Evolutionary conservation across 1,284 basidiomycete genomes (phyloP).

Genomic region (Ceratobasidium sp.): DNA sequence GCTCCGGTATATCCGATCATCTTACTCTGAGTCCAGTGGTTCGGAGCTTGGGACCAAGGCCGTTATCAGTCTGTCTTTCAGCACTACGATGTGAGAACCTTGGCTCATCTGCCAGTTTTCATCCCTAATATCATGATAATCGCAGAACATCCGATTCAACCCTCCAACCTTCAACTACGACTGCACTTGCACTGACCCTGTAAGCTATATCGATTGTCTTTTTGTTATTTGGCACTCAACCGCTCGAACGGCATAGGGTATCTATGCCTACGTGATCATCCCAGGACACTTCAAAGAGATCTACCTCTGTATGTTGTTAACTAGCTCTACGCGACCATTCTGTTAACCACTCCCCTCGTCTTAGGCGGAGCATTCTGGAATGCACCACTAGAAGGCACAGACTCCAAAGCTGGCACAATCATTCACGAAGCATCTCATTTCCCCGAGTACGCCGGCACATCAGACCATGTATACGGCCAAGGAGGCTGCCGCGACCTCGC

Average conservation of each 20-base stretch:
- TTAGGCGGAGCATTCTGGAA: constrained; percentile 47
- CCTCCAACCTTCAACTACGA: constrained; percentile 43
- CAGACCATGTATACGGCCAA: constrained; percentile 44
- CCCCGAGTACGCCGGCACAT: constrained; percentile 43
- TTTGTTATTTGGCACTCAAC: not conserved
- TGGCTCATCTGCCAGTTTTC: not conserved
- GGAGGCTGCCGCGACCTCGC: constrained; percentile 34
- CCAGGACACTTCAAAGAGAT: constrained; percentile 44
- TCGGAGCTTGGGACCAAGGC: constrained; percentile 36
- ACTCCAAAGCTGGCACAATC: constrained; percentile 48
- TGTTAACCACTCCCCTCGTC: not conserved
- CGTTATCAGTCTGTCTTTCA: constrained; percentile 38
- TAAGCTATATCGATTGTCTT: not conserved
- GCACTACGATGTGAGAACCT: constrained; percentile 32
- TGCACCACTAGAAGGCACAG: constrained; percentile 45
- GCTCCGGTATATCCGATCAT: not conserved
- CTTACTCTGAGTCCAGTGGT: constrained; percentile 28
- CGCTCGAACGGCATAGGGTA: constrained; percentile 6
- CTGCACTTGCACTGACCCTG: constrained; percentile 42
- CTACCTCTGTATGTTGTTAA: constrained; percentile 36
- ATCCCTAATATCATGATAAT: not conserved
- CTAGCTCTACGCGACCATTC: not conserved
- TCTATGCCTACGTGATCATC: constrained; percentile 43
- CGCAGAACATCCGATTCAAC: constrained; percentile 43
- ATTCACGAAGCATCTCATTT: constrained; percentile 48